These are phyloP conservation scores for Aspergillus proliferans DNA, from an alignment of 2,329 filamentous ascomycete species.

Conservation along the genomic window DNA sequence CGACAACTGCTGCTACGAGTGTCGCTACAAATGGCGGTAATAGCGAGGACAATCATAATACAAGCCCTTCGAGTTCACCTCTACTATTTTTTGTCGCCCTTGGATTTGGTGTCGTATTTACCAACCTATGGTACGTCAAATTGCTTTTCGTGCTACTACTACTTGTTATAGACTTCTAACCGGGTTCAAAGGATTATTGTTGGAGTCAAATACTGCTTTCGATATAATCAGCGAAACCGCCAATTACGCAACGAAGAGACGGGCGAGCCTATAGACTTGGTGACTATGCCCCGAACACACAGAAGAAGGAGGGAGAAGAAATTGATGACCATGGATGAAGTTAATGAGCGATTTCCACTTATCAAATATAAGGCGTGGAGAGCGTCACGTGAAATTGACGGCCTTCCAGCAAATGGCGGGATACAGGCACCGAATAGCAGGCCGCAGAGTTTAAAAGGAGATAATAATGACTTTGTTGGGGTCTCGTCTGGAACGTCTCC, in stretches of 20 bases:
- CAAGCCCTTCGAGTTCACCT: constrained; percentile 61
- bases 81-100: constrained; percentile 90
- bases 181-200: constrained; percentile 81
- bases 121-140: constrained; percentile 84
- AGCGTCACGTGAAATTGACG: constrained; percentile 71
- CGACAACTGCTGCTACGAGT: constrained; percentile 19
- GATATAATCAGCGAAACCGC: constrained; percentile 92
- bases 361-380: constrained; percentile 97
- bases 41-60: constrained; percentile 26
- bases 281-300: constrained; percentile 77
- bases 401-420: constrained; percentile 75
- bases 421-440: constrained; percentile 67
- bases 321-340: constrained; percentile 97
- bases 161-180: constrained; percentile 5
- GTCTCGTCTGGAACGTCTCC: constrained; percentile 17
- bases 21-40: constrained; percentile 21
- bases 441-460: constrained; percentile 65
- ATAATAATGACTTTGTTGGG: constrained; percentile 40
- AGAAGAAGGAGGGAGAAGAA: constrained; percentile 92
- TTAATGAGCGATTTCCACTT: constrained; percentile 94
- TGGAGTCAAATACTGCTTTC: constrained; percentile 98
- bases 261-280: constrained; percentile 80
- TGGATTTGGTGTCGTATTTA: constrained; percentile 96
- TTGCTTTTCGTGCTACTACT: neutral
- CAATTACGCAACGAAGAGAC: constrained; percentile 69